Evolutionary conservation across 2,329 filamentous ascomycete genomes (phyloP), one percentile per base, ranked within the genome.

Genomic region (Dryadomyces quercivorus): DNA sequence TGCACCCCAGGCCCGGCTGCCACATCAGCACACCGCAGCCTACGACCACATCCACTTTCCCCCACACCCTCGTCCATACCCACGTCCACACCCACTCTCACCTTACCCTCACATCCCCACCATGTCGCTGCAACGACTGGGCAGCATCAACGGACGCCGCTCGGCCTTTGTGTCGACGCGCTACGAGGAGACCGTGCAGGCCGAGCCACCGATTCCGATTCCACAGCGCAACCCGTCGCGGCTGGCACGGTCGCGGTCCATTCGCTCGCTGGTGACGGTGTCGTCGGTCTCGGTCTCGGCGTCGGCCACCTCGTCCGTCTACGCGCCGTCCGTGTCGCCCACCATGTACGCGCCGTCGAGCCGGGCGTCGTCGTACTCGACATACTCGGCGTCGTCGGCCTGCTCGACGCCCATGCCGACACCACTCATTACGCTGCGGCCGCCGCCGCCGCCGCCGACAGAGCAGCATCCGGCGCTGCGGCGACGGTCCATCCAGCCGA

Each of bases 151-250:
- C 59, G 59, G 65, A 55, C 63, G 67, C 57, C 61, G 78, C 60
- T 67, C 70, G 45, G 68, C 66, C 59, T 65, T 82, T 60, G 71
- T 82, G 56, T 74, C 74, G 50, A 63, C 84, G 54, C 76, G 78
- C 56, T 84, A 84, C 68, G 81, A 84, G 63, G 75, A 82, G 65
- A 80, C 77, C 40, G 68, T 75, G 51, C 73, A 77, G 61, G 76
- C 76, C 50, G 75, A 78, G 64, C 76, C 76, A 56, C 81, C 80
- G 40, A 77, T 81, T 59, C 74, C 75, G 48, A 66, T 80, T 56
- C 63, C 65, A 52, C 72, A 74, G 58, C 69, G 70, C 62, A 71
- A 66, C 63, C 69, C 65, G 59, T 65, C 65, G 57, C 69, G 67
- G 58, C 45, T 52, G 49, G 15, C 61, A 51, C 61, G 59, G 61